Evolutionary conservation across 768 basidiomycete species (phyloP).

Genomic region (Mycena polygramma): DNA sequence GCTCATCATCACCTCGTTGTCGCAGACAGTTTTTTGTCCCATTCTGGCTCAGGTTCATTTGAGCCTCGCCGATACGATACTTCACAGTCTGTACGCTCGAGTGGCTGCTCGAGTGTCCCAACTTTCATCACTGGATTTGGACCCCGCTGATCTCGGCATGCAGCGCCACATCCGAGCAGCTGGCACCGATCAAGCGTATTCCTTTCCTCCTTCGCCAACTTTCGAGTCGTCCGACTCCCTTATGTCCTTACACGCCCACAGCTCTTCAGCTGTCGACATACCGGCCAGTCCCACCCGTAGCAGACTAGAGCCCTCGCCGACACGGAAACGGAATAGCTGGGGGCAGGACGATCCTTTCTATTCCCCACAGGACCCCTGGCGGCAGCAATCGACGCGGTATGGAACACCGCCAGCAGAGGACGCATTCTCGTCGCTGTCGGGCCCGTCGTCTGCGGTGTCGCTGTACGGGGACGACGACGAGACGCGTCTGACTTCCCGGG

Average conservation of each 20-base stretch:
- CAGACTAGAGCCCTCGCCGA: slow-evolving; percentile 29
- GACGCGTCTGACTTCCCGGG: slow-evolving; percentile 61
- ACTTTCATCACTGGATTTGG: no score
- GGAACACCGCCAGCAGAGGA: slow-evolving; percentile 48
- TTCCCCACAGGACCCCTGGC: slow-evolving; percentile 53
- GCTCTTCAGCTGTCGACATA: slow-evolving; percentile 29
- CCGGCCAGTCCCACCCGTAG: slow-evolving; percentile 28
- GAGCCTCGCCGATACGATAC: no score
- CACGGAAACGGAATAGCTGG: slow-evolving; percentile 37
- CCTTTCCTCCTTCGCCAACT: not conserved
- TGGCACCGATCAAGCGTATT: not conserved
- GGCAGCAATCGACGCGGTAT: slow-evolving; percentile 44
- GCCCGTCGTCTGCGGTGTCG: slow-evolving; percentile 64
- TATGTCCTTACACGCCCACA: slow-evolving; percentile 31
- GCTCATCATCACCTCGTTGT: no score
- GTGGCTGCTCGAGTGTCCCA: no score
- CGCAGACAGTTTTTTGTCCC: no score
- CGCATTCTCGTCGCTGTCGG: slow-evolving; percentile 57
- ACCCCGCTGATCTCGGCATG: no score
- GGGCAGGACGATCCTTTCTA: slow-evolving; percentile 61
- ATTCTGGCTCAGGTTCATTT: no score
- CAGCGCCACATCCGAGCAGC: no score
- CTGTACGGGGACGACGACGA: slow-evolving; percentile 70
- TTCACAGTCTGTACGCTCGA: no score
- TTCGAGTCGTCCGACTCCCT: slow-evolving; percentile 2